These are phyloP conservation scores for Drechslerella dactyloides DNA, from an alignment of 2,329 filamentous ascomycete species.

Conservation along the genomic window DNA sequence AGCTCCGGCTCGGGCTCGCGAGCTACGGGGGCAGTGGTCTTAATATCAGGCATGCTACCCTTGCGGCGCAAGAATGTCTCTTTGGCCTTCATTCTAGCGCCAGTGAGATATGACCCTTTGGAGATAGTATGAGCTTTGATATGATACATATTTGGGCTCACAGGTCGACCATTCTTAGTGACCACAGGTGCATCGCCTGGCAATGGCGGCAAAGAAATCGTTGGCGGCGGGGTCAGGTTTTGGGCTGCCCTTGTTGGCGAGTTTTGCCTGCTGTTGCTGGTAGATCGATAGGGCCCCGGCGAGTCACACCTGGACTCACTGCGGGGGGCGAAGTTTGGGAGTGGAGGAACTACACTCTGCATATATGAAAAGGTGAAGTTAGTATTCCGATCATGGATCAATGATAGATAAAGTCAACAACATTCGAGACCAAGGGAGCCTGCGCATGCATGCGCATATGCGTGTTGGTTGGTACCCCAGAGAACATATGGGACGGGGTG, in stretches of 20 bases:
- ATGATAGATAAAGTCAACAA: background rate
- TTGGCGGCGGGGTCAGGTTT: slow-evolving; percentile 50
- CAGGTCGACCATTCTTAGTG: slow-evolving; percentile 42
- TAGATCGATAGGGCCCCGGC: slow-evolving; percentile 30
- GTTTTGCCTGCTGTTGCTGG: slow-evolving; percentile 45
- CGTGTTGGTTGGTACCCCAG: slow-evolving; percentile 1
- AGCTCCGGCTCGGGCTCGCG: slow-evolving; percentile 71
- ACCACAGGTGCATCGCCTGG: slow-evolving; percentile 28
- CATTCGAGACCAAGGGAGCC: background rate
- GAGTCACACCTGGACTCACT: slow-evolving; percentile 36
- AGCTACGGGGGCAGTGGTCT: slow-evolving; percentile 58
- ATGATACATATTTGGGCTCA: slow-evolving; percentile 26
- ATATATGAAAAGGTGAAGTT: slow-evolving; percentile 2
- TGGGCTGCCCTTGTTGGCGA: slow-evolving; percentile 50
- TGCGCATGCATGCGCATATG: background rate
- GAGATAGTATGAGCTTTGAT: slow-evolving; percentile 37
- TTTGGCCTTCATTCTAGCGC: slow-evolving; percentile 53
- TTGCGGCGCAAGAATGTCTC: slow-evolving; percentile 63
- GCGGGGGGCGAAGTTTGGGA: slow-evolving; percentile 40
- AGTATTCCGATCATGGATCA: slow-evolving; percentile 7
- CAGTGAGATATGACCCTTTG: slow-evolving; percentile 42
- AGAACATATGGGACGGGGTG: background rate
- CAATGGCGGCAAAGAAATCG: slow-evolving; percentile 44
- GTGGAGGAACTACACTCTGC: slow-evolving; percentile 40
- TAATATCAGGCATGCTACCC: slow-evolving; percentile 69